Conservation (phyloP, 164 flowering plant species). For the Vitis riparia region DNA sequence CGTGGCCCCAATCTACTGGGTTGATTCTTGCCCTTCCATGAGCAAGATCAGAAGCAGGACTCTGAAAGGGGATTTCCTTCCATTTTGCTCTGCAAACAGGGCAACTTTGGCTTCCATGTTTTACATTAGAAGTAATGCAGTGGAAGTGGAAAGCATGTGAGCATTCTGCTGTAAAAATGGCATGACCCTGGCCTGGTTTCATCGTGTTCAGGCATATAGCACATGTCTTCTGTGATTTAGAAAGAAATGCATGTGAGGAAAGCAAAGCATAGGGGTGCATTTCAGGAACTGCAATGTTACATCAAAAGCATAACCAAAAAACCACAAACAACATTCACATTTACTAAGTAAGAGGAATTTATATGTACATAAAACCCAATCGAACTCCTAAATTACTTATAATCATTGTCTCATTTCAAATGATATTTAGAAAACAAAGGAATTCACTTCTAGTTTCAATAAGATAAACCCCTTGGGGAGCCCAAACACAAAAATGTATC, state of each 20-base stretch:
- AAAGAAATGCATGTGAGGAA: conserved; percentile 7
- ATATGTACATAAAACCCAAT: no score
- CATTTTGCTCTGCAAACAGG: conserved; percentile 96
- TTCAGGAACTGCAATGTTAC: no score
- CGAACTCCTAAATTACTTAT: no score
- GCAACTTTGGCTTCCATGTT: conserved; percentile 83
- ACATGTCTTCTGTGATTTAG: conserved; percentile 65
- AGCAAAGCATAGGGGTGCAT: neutral
- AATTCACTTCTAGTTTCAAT: no score
- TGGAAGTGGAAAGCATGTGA: conserved; percentile 92
- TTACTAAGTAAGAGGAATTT: no score
- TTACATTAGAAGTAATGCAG: conserved; percentile 88
- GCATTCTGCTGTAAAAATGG: conserved; percentile 96
- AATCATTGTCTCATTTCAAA: no score
- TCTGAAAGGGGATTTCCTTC: conserved; percentile 87
- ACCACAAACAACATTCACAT: no score
- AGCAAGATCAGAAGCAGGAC: conserved; percentile 35
- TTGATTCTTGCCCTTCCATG: conserved; percentile 43
- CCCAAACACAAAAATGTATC: no score
- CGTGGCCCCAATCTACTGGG: conserved; percentile 46
- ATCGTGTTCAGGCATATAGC: conserved; percentile 80
- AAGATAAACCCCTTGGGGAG: no score
- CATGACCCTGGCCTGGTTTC: conserved; percentile 88
- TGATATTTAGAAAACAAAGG: no score
- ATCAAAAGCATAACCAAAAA: no score